phyloP scores from a whole-genome alignment of 768 basidiomycete genomes.

The Leccinum subgranulosum region DNA sequence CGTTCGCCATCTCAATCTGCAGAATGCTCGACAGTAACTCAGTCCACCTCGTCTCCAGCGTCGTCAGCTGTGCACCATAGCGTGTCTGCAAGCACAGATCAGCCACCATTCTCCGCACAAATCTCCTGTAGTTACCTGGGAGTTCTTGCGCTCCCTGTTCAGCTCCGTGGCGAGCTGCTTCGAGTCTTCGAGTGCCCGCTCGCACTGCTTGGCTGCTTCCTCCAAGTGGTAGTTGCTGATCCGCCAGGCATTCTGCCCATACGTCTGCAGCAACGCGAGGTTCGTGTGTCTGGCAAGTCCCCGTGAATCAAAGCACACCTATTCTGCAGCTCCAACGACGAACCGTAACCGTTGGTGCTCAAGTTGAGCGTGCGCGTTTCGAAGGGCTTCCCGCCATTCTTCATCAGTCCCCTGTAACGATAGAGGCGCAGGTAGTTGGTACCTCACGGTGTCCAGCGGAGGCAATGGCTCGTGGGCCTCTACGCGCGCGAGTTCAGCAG shows the following conservation, averaged over 20 bases:
- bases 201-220: conserved; percentile 66
- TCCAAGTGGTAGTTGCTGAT: conserved; percentile 89
- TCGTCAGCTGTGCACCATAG: conserved; percentile 73
- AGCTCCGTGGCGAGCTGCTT: conserved; percentile 78
- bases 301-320: conserved; percentile 1
- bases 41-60: conserved; percentile 88
- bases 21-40: conserved; percentile 86
- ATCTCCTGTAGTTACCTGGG: conserved; percentile 49
- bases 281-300: conserved; percentile 66
- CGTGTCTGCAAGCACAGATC: conserved; percentile 50
- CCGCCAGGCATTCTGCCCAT: conserved; percentile 89
- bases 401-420: conserved; percentile 63
- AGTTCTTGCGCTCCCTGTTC: conserved; percentile 86
- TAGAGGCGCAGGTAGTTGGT: conserved; percentile 69
- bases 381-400: conserved; percentile 71
- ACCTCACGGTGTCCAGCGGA: conserved; percentile 67
- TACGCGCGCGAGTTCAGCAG: conserved; percentile 73
- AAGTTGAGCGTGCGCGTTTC: conserved; percentile 78
- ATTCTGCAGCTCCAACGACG: conserved; percentile 10
- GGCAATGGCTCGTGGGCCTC: conserved; percentile 63
- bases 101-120: neutral
- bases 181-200: conserved; percentile 71
- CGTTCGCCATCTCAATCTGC: conserved; percentile 95
- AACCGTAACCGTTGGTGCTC: conserved; percentile 84
- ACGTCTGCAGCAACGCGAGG: conserved; percentile 75